Evolutionary conservation across 257 asterid species (phyloP).

Genomic region (Primulina huaijiensis): DNA sequence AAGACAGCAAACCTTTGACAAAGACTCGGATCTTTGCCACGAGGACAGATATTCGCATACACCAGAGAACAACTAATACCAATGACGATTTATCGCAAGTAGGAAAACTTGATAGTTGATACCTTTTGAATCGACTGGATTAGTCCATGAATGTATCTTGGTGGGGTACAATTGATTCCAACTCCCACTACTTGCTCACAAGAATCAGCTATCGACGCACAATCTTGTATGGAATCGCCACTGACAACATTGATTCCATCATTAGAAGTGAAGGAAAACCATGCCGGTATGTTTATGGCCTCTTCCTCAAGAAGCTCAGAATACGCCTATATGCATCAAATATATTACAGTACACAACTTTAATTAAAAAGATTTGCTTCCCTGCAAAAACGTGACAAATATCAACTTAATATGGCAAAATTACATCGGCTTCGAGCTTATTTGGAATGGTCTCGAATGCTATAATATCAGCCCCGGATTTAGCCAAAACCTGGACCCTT

Average conservation of each 20-base stretch:
- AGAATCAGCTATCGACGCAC: slow-evolving; percentile 58
- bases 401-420: neutral
- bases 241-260: slow-evolving; percentile 58
- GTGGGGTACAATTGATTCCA: slow-evolving; percentile 85
- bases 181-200: slow-evolving; percentile 52
- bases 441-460: slow-evolving; percentile 93
- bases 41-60: too few relatives aligned
- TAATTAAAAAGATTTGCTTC: neutral
- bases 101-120: slow-evolving; percentile 24
- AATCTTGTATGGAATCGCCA: slow-evolving; percentile 63
- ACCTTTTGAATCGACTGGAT: slow-evolving; percentile 59
- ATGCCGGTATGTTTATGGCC: slow-evolving; percentile 47
- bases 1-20: too few relatives aligned
- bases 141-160: slow-evolving; percentile 61
- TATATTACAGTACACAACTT: neutral
- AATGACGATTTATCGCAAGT: neutral
- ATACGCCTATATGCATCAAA: slow-evolving; percentile 45
- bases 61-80: too few relatives aligned
- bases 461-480: slow-evolving; percentile 69
- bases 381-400: neutral
- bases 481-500: slow-evolving; percentile 76
- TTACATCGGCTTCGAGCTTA: slow-evolving; percentile 69
- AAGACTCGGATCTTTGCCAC: too few relatives aligned
- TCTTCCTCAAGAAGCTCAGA: slow-evolving; percentile 75
- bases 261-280: slow-evolving; percentile 71